These are phyloP conservation scores for Aureobasidium sp. DNA, from an alignment of 2,329 filamentous ascomycete genomes.

Conservation along the genomic window DNA sequence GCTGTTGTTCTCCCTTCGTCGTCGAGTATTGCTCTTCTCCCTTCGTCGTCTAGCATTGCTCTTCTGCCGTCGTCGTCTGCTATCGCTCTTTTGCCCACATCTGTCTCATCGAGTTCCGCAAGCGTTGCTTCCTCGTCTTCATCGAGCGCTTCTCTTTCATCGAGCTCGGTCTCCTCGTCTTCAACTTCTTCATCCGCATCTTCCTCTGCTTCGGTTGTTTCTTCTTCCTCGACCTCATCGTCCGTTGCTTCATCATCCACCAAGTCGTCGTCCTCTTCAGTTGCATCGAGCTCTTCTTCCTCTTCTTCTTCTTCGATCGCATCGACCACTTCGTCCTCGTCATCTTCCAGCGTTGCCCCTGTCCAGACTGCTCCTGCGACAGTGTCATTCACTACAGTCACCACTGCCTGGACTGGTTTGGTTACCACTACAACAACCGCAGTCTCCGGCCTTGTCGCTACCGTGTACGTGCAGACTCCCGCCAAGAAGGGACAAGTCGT, in stretches of 20 bases:
- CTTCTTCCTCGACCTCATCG: neutral
- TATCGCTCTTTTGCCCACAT: neutral
- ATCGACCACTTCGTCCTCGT: neutral
- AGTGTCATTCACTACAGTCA: constrained; percentile 12
- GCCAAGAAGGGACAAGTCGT: neutral
- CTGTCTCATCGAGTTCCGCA: neutral
- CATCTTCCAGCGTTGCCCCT: neutral
- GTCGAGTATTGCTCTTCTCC: neutral
- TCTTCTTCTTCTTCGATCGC: neutral
- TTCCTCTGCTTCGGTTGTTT: neutral
- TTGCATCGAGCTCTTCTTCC: too few relatives aligned
- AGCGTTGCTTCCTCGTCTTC: neutral
- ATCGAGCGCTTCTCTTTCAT: neutral
- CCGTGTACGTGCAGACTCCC: constrained; percentile 13
- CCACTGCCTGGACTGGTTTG: constrained; percentile 13
- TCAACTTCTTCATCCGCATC: neutral
- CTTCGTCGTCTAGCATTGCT: neutral
- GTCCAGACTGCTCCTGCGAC: constrained; percentile 13
- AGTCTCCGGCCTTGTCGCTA: constrained; percentile 9
- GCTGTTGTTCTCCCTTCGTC: neutral
- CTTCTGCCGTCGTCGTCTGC: neutral
- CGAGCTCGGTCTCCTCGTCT: neutral
- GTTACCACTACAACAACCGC: constrained; percentile 8
- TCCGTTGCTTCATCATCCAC: neutral
- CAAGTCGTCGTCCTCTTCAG: too few relatives aligned